Base-by-base conservation (phyloP, 225 moss, liverwort and hornwort genomes). In the Physcomitrium patens region DNA sequence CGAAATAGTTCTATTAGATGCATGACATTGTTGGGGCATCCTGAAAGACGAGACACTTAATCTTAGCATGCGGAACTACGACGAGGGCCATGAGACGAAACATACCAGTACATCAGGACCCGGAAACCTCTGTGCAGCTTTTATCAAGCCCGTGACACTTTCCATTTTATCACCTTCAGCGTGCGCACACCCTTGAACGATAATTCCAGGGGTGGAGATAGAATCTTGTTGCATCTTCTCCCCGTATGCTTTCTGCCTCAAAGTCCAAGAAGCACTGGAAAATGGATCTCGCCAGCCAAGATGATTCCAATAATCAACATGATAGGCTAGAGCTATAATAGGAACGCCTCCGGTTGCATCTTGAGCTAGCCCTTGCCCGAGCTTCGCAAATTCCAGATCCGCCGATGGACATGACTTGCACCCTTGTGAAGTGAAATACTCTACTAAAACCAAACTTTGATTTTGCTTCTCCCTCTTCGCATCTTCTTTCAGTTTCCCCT, bases 231-330 rank as follows among this genome's bases (percentile, higher is more conserved):
- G 74, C 62, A 96, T 59, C 16, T 78, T 65, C 76, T 94, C 88
- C 44, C 91, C 94, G 28, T 97, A 97, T 9, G 91, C 76, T 18
- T 92, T 92, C 77, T 97, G 96, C 72, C 91, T 88, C 68, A 94
- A 82, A 6, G 94, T 94, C 96, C 96, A 97, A 3, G 84, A 74
- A 54, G 84, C 72, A 70, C 91, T 94, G 14, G 89, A 87, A 43
- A 97, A 94, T 7, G 96, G 94, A 89, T 97, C 96, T 71, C 91
- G 92, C 96, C 96, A 97, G 20, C 96, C 96, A n/a, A 97, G 75
- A 66, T 97, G 92, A 65, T 97, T 94, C 96, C 96, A 97, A 74
- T 92, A 94, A 63, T 97, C 92, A 51, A 97, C 96, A 71, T 97
- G 96, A 78, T 83, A 97, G 17, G 94, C 94, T 73, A 97, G 69